Base-by-base conservation (phyloP, 1,284 basidiomycete genomes). In the Ganoderma sp. region DNA sequence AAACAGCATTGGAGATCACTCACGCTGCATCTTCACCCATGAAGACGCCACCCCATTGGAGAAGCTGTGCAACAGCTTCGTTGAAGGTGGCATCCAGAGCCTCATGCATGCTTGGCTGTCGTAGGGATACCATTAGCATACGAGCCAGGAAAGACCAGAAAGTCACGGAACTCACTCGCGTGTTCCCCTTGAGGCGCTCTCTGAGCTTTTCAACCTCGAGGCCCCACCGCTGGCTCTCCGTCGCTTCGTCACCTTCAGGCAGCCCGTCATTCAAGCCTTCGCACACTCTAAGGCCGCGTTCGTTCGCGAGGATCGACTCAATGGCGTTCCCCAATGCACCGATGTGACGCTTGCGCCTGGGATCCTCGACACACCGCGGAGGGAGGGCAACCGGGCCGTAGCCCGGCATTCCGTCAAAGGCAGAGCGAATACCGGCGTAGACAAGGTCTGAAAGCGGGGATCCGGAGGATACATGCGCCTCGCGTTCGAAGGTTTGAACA, bases 281-380 rank as follows among this genome's bases (percentile, higher is more conserved):
- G 79, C 95, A 97, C 19, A 95, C 74, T 66, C 90, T 85, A 68
- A 82, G 81, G 8, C 95, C 96, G 64, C 91, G 84, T 74, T 90
- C 87, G 71, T 85, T 84, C 1, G 88, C 91, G 58, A 98, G 84
- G 54, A 88, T 80, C 14, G 82, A 81, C 77, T 94, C 91, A 57
- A 97, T 86, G 25, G 86, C 86, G 74, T 88, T 92, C 0, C 93
- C 96, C 61, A 96, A 82, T 34, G 82, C 85, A 32, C 93, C 93
- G 60, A 98, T 92, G 74, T 92, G 86, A 70, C 87, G 83, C 80
- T 91, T 92, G 76, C 93, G 88, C 74, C 84, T 88, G 59, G 93
- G 93, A 79, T 98, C 96, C 75, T 94, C 91, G 50, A 89, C 82
- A 78, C 97, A 98, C 42, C 84, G 83, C 28, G 95, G 93, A 12